These are phyloP conservation scores for Xylariaceae sp. DNA, from an alignment of 2,329 filamentous ascomycete genomes.

Conservation along the genomic window DNA sequence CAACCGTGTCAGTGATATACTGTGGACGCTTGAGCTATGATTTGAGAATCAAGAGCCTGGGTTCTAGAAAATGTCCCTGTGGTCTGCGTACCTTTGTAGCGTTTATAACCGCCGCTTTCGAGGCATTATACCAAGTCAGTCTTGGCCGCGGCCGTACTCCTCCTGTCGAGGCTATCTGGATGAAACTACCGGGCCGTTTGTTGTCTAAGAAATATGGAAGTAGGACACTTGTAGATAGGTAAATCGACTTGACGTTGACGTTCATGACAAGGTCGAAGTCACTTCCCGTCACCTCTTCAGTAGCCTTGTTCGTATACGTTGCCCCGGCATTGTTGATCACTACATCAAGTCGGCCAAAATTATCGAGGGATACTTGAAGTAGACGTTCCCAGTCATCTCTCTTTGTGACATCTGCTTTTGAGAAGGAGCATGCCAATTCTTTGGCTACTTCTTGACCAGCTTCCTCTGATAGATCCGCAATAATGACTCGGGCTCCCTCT, in stretches of 20 bases:
- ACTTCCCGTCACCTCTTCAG: constrained; percentile 63
- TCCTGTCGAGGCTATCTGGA: constrained; percentile 69
- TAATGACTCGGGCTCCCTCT: constrained; percentile 63
- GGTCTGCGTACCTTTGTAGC: constrained; percentile 47
- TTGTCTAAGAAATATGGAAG: constrained; percentile 63
- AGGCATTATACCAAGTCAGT: constrained; percentile 71
- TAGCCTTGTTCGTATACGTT: constrained; percentile 64
- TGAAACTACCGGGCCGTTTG: constrained; percentile 60
- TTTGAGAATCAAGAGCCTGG: not conserved
- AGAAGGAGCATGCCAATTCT: constrained; percentile 48
- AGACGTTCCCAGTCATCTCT: constrained; percentile 56
- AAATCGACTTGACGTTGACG: constrained; percentile 71
- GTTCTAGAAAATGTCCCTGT: not conserved
- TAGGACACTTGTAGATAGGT: constrained; percentile 60
- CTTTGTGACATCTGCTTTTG: constrained; percentile 53
- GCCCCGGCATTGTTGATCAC: constrained; percentile 65
- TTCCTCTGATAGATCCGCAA: constrained; percentile 61
- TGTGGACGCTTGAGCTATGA: not conserved
- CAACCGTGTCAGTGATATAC: not conserved
- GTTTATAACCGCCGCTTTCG: constrained; percentile 67
- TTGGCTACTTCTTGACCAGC: constrained; percentile 52
- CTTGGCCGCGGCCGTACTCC: constrained; percentile 62
- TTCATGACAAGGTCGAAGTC: constrained; percentile 70
- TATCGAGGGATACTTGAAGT: constrained; percentile 47
- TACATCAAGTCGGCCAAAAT: constrained; percentile 57